Evolutionary conservation across 1,284 basidiomycete species (phyloP), one percentile per base, ranked within the genome.

Genomic region (Cerrena zonata): DNA sequence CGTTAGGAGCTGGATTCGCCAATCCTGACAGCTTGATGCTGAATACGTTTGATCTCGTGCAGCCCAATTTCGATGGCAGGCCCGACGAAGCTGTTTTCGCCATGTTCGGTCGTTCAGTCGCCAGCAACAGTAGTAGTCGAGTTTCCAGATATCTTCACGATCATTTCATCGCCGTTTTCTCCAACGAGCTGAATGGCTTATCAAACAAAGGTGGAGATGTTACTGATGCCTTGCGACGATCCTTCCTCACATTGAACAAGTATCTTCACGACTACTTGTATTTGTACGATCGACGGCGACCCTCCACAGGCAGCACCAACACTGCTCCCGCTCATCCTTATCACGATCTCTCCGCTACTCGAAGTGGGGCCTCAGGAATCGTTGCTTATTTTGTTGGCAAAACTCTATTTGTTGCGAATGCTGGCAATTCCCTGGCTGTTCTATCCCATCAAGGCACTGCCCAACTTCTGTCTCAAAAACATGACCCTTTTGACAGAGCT

Each of bases 81-180:
- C 77, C 82, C 42, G 80, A 86, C 60, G 91, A 96, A 68, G 92
- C 91, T n/a, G 74, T 99, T 23, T 95, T 99, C 62, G 96, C 94
- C 18, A 91, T 99, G 80, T 98, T 99, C 66, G 94, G 92, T 26
- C 79, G 85, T 1, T 76, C 84, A 2, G 79, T 85, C 26, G 82
- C 84, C 2, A 74, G 75, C n/a, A 77, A 75, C 36, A 80, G 77
- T 56, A 82, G 84, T 48, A 86, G 84, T 52, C 70, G 70, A 23
- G 67, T 89, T 21, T 79, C 88, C 11, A 93, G 89, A 66, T 93
- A 79, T 64, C 76, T 96, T 7, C 88, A 89, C 57, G 90, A 94
- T 64, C 77, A 81, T 53, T 94, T 94, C 65, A 69, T 86, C 2
- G 61, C 69, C 7, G 77, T 78, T 18, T 82, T 96, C 58, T 64